Conservation (phyloP, 2,329 filamentous ascomycete species). For the Mycocentrospora acerina region DNA sequence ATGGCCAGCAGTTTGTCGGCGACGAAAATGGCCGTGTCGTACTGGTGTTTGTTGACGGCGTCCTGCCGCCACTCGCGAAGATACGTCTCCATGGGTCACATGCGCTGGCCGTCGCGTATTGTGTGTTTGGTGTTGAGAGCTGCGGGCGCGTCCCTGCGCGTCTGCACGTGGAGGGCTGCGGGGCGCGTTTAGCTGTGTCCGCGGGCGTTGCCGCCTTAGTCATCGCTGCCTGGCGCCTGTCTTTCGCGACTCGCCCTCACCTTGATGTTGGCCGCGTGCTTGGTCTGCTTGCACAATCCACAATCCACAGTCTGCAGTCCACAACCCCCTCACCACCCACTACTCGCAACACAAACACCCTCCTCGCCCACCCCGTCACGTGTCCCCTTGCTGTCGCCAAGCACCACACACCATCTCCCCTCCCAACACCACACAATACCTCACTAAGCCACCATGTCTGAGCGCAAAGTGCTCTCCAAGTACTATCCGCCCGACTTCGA, state of each 20-base stretch:
- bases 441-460: conserved; percentile 65
- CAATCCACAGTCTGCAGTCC: too few species aligned
- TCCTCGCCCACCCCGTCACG: not conserved
- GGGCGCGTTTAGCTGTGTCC: too few species aligned
- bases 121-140: not conserved
- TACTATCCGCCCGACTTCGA: conserved; percentile 83
- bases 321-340: too few species aligned
- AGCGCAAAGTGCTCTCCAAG: conserved; percentile 75
- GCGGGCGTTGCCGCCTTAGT: conserved; percentile 10
- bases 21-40: conserved; percentile 94
- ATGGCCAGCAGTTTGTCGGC: conserved; percentile 95
- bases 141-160: conserved; percentile 11
- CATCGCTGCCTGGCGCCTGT: too few species aligned
- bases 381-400: not conserved
- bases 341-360: too few species aligned
- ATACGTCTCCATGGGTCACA: conserved; percentile 76
- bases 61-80: conserved; percentile 94
- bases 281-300: too few species aligned
- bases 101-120: not conserved
- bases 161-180: conserved; percentile 19
- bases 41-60: conserved; percentile 92
- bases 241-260: conserved; percentile 1
- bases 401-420: not conserved
- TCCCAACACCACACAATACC: not conserved
- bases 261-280: too few species aligned